phyloP scores from a whole-genome alignment of 768 basidiomycete genomes.

The Tylopilus balloui region DNA sequence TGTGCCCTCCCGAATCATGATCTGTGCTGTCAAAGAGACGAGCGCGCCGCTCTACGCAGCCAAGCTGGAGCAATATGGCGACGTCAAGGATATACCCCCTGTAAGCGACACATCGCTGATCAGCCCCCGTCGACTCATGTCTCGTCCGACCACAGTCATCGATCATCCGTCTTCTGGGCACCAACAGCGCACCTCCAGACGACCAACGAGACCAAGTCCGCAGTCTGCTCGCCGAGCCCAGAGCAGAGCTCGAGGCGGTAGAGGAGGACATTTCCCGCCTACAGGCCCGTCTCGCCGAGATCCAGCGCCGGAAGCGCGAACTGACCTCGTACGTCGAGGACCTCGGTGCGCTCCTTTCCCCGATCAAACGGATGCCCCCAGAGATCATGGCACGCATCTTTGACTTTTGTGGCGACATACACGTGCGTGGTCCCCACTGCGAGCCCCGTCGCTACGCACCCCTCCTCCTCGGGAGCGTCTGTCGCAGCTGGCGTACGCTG shows the following conservation, averaged over 20 bases:
- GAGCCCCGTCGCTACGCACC: constrained; percentile 29
- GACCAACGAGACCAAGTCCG: constrained; percentile 28
- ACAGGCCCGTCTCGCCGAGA: constrained; percentile 28
- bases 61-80: constrained; percentile 27
- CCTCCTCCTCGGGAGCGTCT: constrained; percentile 27
- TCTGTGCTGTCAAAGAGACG: constrained; percentile 21
- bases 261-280: constrained; percentile 25
- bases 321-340: constrained; percentile 30
- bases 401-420: constrained; percentile 30
- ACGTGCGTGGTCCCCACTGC: constrained; percentile 26
- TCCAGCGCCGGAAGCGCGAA: constrained; percentile 28
- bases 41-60: constrained; percentile 20
- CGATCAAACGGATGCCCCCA: constrained; percentile 31
- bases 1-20: constrained; percentile 7
- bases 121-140: constrained; percentile 2
- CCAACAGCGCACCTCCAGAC: constrained; percentile 26
- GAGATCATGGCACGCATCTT: constrained; percentile 33
- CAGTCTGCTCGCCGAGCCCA: constrained; percentile 22
- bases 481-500: constrained; percentile 27
- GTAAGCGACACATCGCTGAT: constrained; percentile 14
- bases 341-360: constrained; percentile 31
- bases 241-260: constrained; percentile 24
- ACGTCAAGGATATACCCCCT: constrained; percentile 28
- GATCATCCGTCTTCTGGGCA: constrained; percentile 28
- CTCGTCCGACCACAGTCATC: constrained; percentile 19